Conservation (phyloP, 1,139 yeast genomes). For the Tardiomyces digboiensis region DNA sequence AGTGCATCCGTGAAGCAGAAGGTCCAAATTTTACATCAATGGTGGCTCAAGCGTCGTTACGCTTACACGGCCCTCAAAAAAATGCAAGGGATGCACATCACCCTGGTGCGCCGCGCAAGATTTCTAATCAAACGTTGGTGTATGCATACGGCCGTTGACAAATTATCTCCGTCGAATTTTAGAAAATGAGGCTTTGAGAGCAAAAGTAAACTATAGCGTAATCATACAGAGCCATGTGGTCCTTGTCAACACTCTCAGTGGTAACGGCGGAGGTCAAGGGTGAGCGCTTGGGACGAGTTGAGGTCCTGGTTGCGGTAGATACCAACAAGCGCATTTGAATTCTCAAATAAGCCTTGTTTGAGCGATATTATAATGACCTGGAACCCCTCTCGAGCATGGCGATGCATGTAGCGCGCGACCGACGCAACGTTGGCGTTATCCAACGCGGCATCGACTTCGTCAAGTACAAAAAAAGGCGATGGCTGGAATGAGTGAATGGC, state of each 20-base stretch:
- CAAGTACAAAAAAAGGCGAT: conserved; percentile 91
- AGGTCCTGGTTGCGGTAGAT: conserved; percentile 78
- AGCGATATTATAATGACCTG: conserved; percentile 93
- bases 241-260: not conserved
- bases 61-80: too few species aligned
- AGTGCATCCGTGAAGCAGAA: too few species aligned
- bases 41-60: too few species aligned
- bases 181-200: too few species aligned
- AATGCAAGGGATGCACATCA: too few species aligned
- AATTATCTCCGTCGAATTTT: too few species aligned
- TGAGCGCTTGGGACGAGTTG: conserved; percentile 64
- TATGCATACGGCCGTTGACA: too few species aligned
- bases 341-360: conserved; percentile 79
- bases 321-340: conserved; percentile 87
- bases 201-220: too few species aligned
- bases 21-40: too few species aligned
- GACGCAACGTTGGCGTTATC: conserved; percentile 82
- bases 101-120: too few species aligned
- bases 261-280: conserved; percentile 3
- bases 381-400: conserved; percentile 67
- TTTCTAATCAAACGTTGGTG: too few species aligned
- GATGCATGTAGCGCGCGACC: conserved; percentile 74
- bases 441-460: conserved; percentile 95
- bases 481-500: conserved; percentile 90
- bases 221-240: not conserved